Evolutionary conservation across 371 early-diverging fungal species (phyloP).

Genomic region (Batrachochytrium dendrobatidis): DNA sequence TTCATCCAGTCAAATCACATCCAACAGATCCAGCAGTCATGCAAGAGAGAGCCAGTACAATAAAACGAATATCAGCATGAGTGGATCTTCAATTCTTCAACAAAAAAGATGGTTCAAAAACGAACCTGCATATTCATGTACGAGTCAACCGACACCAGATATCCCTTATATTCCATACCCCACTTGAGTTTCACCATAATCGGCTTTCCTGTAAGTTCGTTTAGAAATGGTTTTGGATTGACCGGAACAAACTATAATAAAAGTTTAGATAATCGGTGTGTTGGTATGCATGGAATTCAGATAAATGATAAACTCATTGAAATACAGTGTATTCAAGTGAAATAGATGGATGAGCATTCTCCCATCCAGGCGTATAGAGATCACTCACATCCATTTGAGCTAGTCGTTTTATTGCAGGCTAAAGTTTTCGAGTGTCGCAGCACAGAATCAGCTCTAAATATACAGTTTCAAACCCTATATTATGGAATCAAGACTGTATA

Average conservation of each 20-base stretch:
- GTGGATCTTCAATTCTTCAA: not conserved
- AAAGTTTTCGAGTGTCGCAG: no score
- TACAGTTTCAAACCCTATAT: no score
- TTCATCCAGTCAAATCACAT: no score
- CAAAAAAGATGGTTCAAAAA: not conserved
- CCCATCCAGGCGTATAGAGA: no score
- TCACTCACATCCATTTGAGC: no score
- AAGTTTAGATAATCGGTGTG: not conserved
- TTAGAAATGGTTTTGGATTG: conserved; percentile 95
- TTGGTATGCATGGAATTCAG: not conserved
- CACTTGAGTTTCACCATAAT: conserved; percentile 93
- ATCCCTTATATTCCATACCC: conserved; percentile 96
- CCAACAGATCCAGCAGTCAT: not conserved
- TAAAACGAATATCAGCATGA: not conserved
- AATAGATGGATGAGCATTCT: no score
- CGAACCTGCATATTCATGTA: conserved; percentile 95
- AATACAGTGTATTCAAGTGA: no score
- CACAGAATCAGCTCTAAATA: no score
- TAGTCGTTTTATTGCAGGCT: no score
- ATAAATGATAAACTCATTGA: not conserved
- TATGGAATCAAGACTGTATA: no score
- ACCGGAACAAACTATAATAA: conserved; percentile 71
- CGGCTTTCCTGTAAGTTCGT: conserved; percentile 84
- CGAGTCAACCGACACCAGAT: conserved; percentile 83
- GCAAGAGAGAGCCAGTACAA: not conserved